phyloP scores from a whole-genome alignment of 169 alveolate genomes.

The Besnoitia besnoiti region DNA sequence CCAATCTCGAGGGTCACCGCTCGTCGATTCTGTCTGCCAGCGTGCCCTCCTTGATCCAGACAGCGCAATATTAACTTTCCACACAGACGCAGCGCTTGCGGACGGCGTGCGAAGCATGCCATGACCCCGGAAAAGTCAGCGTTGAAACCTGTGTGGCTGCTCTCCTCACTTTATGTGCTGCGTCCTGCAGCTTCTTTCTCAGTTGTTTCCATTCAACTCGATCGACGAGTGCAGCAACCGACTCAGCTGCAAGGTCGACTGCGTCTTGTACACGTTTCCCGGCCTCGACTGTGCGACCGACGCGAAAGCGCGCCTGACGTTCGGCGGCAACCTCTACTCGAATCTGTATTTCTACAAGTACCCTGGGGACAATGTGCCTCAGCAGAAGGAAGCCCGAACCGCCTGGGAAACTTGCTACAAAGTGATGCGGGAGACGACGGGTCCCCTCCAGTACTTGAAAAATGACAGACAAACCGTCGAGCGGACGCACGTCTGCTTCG shows the following conservation, averaged over 20 bases:
- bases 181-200: constrained; percentile 5
- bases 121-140: background rate
- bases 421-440: constrained; percentile 10
- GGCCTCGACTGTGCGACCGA: background rate
- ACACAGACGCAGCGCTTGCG: too few species aligned
- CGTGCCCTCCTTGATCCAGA: too few species aligned
- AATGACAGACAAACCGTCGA: background rate
- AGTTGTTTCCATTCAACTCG: constrained; percentile 7
- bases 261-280: constrained; percentile 20
- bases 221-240: constrained; percentile 4
- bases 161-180: background rate
- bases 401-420: constrained; percentile 6
- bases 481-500: constrained; percentile 35
- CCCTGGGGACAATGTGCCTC: background rate
- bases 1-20: too few species aligned
- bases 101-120: too few species aligned
- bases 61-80: too few species aligned
- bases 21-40: too few species aligned
- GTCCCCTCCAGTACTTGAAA: background rate
- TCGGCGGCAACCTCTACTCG: constrained; percentile 11
- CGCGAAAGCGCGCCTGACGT: background rate
- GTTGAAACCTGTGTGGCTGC: background rate
- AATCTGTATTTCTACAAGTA: background rate
- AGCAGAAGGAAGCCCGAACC: background rate
- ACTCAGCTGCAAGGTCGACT: constrained; percentile 15